A percentile compares a stretch with the other conserved stretches of the same genome.
These are phyloP conservation scores for Huiozyma naganishii DNA, from an alignment of 805 yeast species.

Conservation along the genomic window DNA sequence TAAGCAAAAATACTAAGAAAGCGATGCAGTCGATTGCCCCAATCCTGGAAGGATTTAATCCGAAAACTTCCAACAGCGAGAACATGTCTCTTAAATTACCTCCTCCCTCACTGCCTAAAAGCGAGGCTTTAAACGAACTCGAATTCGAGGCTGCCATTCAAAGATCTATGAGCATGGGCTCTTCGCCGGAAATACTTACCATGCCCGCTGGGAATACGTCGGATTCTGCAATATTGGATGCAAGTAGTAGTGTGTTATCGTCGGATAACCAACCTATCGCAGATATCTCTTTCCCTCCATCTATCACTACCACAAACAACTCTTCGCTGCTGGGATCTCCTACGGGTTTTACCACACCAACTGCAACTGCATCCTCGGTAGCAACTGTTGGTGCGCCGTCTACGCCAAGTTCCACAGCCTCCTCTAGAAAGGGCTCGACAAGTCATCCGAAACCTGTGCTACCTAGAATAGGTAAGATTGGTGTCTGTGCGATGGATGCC, in stretches of 20 bases:
- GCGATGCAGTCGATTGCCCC: constrained; percentile 79
- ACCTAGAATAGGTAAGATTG: constrained; percentile 82
- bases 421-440: constrained; percentile 23
- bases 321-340: background rate
- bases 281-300: background rate
- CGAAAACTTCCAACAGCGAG: constrained; percentile 52
- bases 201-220: background rate
- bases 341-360: background rate
- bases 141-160: constrained; percentile 17
- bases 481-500: constrained; percentile 98
- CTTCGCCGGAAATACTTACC: constrained; percentile 6
- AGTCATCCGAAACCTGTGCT: constrained; percentile 30
- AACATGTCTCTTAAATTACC: constrained; percentile 29
- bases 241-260: background rate
- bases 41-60: constrained; percentile 59
- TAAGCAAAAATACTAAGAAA: constrained; percentile 31
- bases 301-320: background rate
- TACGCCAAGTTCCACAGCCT: constrained; percentile 12
- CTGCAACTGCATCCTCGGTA: background rate
- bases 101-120: constrained; percentile 20
- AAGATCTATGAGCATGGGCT: constrained; percentile 18
- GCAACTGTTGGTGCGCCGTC: background rate
- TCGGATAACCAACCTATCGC: background rate
- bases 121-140: constrained; percentile 17
- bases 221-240: background rate